Conservation (phyloP, 805 yeast genomes). For the Metschnikowia koreensis region DNA sequence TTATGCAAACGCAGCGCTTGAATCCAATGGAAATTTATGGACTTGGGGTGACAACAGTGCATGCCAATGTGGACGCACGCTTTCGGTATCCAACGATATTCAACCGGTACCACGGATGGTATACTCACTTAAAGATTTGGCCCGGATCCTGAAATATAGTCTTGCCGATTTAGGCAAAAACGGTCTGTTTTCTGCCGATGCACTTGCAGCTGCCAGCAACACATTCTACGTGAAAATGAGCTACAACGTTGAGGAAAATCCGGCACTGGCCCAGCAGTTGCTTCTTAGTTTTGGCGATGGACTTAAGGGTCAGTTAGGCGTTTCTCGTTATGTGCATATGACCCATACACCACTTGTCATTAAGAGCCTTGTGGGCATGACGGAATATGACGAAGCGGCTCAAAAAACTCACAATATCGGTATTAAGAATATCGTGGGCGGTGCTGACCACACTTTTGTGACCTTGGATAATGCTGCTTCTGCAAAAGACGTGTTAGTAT, state of each 20-base stretch:
- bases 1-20: conserved; percentile 70
- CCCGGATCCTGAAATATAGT: conserved; percentile 16
- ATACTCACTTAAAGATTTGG: conserved; percentile 37
- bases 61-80: conserved; percentile 82
- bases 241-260: conserved; percentile 20
- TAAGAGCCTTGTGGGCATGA: conserved; percentile 18
- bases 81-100: conserved; percentile 61
- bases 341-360: conserved; percentile 65
- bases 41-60: conserved; percentile 80
- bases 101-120: conserved; percentile 65
- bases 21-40: conserved; percentile 65
- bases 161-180: conserved; percentile 11
- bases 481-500: conserved; percentile 57
- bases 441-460: conserved; percentile 63
- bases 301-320: conserved; percentile 80
- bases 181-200: conserved; percentile 30
- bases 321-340: conserved; percentile 71
- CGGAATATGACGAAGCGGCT: conserved; percentile 16
- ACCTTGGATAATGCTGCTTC: conserved; percentile 48
- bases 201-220: conserved; percentile 69
- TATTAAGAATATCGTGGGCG: conserved; percentile 50
- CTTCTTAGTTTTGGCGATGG: conserved; percentile 80
- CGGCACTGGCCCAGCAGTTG: conserved; percentile 21
- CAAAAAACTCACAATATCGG: conserved; percentile 11
- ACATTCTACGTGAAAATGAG: conserved; percentile 40